Base-by-base conservation (phyloP, 1,284 basidiomycete species). In the Chondrostereum purpureum region DNA sequence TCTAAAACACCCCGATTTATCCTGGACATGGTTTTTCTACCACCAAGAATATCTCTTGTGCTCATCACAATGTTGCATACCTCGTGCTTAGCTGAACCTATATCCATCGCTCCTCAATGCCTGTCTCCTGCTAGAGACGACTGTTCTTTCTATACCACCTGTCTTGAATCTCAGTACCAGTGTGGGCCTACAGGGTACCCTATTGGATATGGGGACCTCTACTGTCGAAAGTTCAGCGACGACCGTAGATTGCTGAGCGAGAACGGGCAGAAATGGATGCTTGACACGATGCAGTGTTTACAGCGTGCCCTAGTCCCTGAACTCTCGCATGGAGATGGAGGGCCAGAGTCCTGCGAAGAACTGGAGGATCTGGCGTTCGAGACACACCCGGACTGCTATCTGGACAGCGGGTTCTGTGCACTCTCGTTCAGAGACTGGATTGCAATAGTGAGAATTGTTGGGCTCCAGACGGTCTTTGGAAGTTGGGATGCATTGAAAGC, bases 231-330 rank as follows among this genome's bases (percentile, higher is more conserved):
- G 16, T 72, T 73, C 53, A 57, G 55, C 12, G 48, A 55, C 18
- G 42, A 61, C 16, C 57, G 57, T 16, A 23, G 34, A 16, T 13
- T 53, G 36, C 57, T 74, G 11, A 61, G 60, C 11, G 11, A 54
- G 0, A 45, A 43, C 4, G 70, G 71, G 0, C 61, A 68, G 44
- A 54, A 51, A 39, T 74, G 72, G 72, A 64, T 74, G 60, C 35
- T 66, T 22, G 53, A 60, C 34, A 68, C 67, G n/a, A 70, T 74
- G 70, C 61, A 64, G 33, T 74, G 72, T 46, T 61, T 74, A 5
- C 71, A 73, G 46, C 47, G 47, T 1, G 61, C 60, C 1, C 61
- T 74, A 10, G 63, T 73, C 2, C 61, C 60, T 1, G 65, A 69
- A 19, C 65, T 64, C 0, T n/a, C n/a, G n/a, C n/a, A n/a, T n/a